Evolutionary conservation across 1,284 basidiomycete genomes (phyloP).

Genomic region (Sutorius eximius): DNA sequence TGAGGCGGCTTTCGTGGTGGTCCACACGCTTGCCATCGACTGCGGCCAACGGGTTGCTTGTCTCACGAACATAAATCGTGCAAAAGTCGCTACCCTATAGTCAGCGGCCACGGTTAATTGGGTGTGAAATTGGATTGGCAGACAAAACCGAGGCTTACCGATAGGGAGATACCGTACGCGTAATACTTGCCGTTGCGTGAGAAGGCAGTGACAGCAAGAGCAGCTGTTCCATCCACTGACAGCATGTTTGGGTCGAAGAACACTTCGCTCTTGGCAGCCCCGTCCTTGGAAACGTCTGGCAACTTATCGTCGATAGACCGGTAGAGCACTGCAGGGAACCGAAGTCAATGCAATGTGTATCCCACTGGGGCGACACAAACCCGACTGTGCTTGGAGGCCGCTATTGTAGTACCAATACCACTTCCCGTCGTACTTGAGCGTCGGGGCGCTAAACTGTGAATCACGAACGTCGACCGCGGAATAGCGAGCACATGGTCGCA

Average conservation of each 20-base stretch:
- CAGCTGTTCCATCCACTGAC: conserved; percentile 71
- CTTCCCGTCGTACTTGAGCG: conserved; percentile 58
- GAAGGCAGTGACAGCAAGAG: conserved; percentile 59
- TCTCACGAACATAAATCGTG: conserved; percentile 67
- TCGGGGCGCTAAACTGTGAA: conserved; percentile 60
- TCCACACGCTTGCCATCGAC: conserved; percentile 40
- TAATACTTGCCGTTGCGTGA: conserved; percentile 69
- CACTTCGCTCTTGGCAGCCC: conserved; percentile 55
- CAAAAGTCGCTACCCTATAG: conserved; percentile 74
- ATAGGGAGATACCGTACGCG: conserved; percentile 76
- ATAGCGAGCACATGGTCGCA: background rate
- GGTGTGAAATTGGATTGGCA: conserved; percentile 1
- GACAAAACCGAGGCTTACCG: conserved; percentile 42
- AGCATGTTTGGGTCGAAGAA: conserved; percentile 81
- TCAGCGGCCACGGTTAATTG: conserved; percentile 2
- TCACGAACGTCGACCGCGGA: conserved; percentile 1
- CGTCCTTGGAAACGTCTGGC: conserved; percentile 50
- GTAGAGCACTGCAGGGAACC: conserved; percentile 52
- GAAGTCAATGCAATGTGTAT: background rate
- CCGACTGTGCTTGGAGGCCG: conserved; percentile 65
- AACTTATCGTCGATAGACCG: conserved; percentile 57
- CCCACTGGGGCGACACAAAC: conserved; percentile 36
- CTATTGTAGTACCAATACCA: conserved; percentile 82
- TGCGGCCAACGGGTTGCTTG: conserved; percentile 54
- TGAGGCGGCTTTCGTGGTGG: conserved; percentile 53